Percentiles rank a stretch among this genome's conserved stretches.
These are phyloP conservation scores for Cucumis cinereus DNA, from an alignment of 306 rosid species.

Conservation along the genomic window DNA sequence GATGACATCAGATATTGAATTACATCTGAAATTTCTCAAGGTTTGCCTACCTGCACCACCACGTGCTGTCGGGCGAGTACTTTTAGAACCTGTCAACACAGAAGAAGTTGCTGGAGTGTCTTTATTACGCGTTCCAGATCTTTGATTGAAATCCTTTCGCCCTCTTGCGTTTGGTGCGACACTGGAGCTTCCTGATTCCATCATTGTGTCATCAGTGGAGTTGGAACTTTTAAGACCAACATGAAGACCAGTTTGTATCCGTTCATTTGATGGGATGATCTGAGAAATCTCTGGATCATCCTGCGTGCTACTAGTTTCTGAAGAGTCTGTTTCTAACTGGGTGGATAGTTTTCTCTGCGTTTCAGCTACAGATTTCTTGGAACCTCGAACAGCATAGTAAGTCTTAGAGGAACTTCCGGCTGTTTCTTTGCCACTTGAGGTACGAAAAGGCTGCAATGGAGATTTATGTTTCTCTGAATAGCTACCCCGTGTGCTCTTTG, in stretches of 20 bases:
- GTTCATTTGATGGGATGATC: slow-evolving; percentile 29
- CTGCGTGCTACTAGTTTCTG: slow-evolving; percentile 65
- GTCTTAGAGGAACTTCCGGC: slow-evolving; percentile 70
- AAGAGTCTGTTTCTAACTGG: slow-evolving; percentile 53
- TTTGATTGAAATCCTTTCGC: slow-evolving; percentile 40
- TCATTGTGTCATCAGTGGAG: slow-evolving; percentile 24
- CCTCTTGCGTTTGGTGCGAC: slow-evolving; percentile 43
- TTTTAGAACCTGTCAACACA: slow-evolving; percentile 23
- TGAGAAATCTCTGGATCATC: slow-evolving; percentile 59
- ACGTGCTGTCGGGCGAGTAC: slow-evolving; percentile 25
- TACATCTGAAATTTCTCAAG: slow-evolving; percentile 72
- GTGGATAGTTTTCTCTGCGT: slow-evolving; percentile 37
- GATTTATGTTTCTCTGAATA: slow-evolving; percentile 8
- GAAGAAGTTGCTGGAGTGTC: slow-evolving; percentile 24
- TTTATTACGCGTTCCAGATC: slow-evolving; percentile 39
- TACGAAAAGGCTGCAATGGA: slow-evolving; percentile 20
- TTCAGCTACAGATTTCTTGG: slow-evolving; percentile 39
- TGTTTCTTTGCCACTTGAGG: slow-evolving; percentile 54
- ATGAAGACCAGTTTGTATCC: slow-evolving; percentile 38
- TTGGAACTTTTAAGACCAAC: slow-evolving; percentile 17
- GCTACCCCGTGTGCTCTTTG: not conserved
- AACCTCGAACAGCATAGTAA: slow-evolving; percentile 23
- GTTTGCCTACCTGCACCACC: slow-evolving; percentile 57
- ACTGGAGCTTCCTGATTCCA: slow-evolving; percentile 64
- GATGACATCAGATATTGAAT: slow-evolving; percentile 55